Conservation (phyloP, 1,284 basidiomycete genomes). For the Ustilago esculenta region DNA sequence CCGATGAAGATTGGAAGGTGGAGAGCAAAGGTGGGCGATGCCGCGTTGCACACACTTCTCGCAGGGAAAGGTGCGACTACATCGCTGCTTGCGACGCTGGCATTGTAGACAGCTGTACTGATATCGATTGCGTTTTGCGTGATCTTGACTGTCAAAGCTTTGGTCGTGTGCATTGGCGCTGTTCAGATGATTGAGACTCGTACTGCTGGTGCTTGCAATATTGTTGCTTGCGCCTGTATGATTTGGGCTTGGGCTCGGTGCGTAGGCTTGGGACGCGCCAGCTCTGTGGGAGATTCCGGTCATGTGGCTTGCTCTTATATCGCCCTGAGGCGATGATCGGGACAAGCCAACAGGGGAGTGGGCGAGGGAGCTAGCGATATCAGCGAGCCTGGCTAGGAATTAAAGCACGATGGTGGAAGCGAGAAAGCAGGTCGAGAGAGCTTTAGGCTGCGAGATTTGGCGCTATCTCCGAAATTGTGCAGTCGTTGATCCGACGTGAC, state of each 20-base stretch:
- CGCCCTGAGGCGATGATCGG: conserved; percentile 1
- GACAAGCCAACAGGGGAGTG: neutral
- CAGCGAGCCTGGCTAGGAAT: conserved; percentile 4
- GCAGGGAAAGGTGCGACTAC: conserved; percentile 39
- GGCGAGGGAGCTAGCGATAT: neutral
- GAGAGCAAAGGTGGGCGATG: conserved; percentile 37
- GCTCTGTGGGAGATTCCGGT: neutral
- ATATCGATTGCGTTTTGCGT: conserved; percentile 41
- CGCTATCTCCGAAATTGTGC: conserved; percentile 29
- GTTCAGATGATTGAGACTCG: neutral
- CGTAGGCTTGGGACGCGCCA: neutral
- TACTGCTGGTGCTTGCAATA: conserved; percentile 3
- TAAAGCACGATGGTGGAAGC: conserved; percentile 4
- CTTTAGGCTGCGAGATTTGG: conserved; percentile 5
- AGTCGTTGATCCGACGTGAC: conserved; percentile 14
- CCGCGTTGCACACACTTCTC: conserved; percentile 44
- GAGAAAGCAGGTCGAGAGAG: conserved; percentile 4
- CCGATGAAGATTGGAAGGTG: conserved; percentile 31
- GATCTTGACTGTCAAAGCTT: conserved; percentile 17
- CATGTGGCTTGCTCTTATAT: conserved; percentile 1
- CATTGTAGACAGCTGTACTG: conserved; percentile 45
- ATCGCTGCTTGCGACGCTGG: conserved; percentile 42
- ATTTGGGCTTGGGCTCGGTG: conserved; percentile 1
- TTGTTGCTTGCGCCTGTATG: neutral
- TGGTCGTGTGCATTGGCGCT: conserved; percentile 1